Conservation (phyloP, 2,329 filamentous ascomycete genomes). For the Exophiala aquamarina region DNA sequence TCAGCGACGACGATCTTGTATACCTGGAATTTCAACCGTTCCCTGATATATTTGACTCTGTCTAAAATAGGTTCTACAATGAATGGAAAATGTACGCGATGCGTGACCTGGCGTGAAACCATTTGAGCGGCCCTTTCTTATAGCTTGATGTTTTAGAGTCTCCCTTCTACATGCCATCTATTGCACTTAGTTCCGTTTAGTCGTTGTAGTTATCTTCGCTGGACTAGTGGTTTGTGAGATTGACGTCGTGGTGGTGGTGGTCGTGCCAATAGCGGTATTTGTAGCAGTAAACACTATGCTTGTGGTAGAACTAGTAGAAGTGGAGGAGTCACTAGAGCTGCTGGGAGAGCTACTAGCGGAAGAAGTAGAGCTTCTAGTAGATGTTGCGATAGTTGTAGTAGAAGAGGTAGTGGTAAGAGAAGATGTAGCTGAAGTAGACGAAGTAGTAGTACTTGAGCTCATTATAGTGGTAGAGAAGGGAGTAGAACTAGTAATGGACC, state of each 20-base stretch:
- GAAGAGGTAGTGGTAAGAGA: not conserved
- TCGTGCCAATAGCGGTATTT: not conserved
- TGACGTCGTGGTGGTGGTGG: not conserved
- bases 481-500: too few species aligned
- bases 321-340: not conserved
- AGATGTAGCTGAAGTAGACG: not conserved
- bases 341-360: not conserved
- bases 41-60: too few species aligned
- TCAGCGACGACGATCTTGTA: not conserved
- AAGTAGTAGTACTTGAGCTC: not conserved
- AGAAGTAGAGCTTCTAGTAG: not conserved
- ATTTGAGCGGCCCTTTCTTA: not conserved
- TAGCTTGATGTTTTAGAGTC: not conserved
- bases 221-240: not conserved
- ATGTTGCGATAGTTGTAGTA: not conserved
- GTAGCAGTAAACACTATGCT: not conserved
- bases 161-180: not conserved
- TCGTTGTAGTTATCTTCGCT: not conserved
- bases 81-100: too few species aligned
- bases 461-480: not conserved
- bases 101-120: not conserved
- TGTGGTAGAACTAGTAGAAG: not conserved
- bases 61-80: too few species aligned
- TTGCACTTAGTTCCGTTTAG: not conserved
- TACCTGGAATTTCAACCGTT: too few species aligned